Evolutionary conservation across 345 rosid species (phyloP).

Genomic region (Populus tremula): DNA sequence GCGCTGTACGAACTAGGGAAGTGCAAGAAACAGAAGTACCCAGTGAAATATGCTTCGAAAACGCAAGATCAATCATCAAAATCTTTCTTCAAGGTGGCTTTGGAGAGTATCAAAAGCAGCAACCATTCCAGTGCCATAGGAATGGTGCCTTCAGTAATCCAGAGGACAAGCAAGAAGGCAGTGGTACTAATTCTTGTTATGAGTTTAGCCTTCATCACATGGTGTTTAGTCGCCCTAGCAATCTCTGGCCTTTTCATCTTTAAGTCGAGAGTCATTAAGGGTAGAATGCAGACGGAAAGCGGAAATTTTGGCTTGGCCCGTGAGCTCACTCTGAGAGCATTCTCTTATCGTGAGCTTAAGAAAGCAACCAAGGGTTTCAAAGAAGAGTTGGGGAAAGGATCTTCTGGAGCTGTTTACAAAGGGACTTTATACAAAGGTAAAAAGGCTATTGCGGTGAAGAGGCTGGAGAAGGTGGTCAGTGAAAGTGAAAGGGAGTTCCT

Average conservation of each 20-base stretch:
- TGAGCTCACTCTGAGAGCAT: slow-evolving; percentile 5
- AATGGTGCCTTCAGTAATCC: not conserved
- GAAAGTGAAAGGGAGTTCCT: slow-evolving; percentile 24
- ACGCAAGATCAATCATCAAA: not conserved
- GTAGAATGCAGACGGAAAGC: not conserved
- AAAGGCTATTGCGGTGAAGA: slow-evolving; percentile 23
- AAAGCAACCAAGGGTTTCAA: slow-evolving; percentile 9
- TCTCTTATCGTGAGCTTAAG: slow-evolving; percentile 8
- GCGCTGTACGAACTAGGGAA: not conserved
- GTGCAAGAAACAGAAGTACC: slow-evolving; percentile 17
- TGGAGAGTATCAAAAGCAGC: not conserved
- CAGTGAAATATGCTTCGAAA: not conserved
- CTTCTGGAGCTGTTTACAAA: slow-evolving; percentile 26
- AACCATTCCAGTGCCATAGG: not conserved
- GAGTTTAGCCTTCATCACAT: not conserved
- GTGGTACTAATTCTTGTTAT: not conserved
- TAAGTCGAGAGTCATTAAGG: not conserved
- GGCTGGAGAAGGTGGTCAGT: slow-evolving; percentile 18
- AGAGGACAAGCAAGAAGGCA: not conserved
- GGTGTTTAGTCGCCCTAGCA: slow-evolving; percentile 1
- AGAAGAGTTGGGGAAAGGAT: slow-evolving; percentile 15
- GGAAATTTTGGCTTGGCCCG: slow-evolving; percentile 5
- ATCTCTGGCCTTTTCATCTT: not conserved
- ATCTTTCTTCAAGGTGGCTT: slow-evolving; percentile 1
- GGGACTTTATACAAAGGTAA: slow-evolving; percentile 11